Conservation (phyloP, 2,329 filamentous ascomycete species). For the Fusarium sp. region DNA sequence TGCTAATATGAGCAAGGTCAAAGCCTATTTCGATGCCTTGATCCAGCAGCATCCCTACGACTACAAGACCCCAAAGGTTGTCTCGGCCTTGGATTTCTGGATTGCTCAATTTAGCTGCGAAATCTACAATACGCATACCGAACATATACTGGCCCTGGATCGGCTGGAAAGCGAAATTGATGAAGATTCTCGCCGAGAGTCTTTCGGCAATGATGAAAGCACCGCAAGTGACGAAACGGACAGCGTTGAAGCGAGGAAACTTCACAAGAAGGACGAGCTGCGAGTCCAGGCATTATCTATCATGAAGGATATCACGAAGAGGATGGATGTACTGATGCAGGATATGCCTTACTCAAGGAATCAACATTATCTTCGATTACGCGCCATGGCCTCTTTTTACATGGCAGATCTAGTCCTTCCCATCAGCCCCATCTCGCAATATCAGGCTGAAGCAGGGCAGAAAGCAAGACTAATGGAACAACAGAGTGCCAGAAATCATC, state of each 20-base stretch:
- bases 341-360: conserved; percentile 76
- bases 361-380: conserved; percentile 71
- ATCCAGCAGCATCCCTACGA: conserved; percentile 81
- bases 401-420: conserved; percentile 72
- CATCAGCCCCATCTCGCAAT: conserved; percentile 44
- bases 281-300: conserved; percentile 63
- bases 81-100: conserved; percentile 80
- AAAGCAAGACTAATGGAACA: conserved; percentile 44
- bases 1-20: conserved; percentile 56
- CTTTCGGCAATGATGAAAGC: conserved; percentile 31
- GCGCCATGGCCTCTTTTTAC: conserved; percentile 80
- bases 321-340: conserved; percentile 76
- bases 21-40: conserved; percentile 77
- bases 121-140: conserved; percentile 77
- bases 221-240: conserved; percentile 34
- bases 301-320: conserved; percentile 70
- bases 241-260: conserved; percentile 25
- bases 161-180: conserved; percentile 46
- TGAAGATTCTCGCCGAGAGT: conserved; percentile 26
- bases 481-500: conserved; percentile 37
- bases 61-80: conserved; percentile 63
- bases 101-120: conserved; percentile 83
- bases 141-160: conserved; percentile 59
- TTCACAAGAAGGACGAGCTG: conserved; percentile 51
- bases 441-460: conserved; percentile 42